These are phyloP conservation scores for Grosmannia serpens DNA, from an alignment of 2,329 filamentous ascomycete genomes.

Conservation along the genomic window DNA sequence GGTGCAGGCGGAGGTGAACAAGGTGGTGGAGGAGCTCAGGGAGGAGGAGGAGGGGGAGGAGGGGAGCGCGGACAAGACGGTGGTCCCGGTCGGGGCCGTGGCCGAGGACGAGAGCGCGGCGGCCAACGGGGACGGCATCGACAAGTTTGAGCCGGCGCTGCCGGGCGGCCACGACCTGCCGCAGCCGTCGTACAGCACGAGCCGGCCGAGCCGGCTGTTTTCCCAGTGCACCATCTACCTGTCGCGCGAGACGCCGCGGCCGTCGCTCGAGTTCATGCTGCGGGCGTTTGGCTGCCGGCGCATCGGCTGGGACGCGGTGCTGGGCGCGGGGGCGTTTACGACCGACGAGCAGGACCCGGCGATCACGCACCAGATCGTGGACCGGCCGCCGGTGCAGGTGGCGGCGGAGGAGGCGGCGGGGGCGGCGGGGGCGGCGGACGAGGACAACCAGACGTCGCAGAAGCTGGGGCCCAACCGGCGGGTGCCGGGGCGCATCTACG, in stretches of 20 bases:
- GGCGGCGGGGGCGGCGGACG: slow-evolving; percentile 20
- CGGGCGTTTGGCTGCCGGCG: slow-evolving; percentile 92
- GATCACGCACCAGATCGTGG: slow-evolving; percentile 95
- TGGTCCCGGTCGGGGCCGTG: slow-evolving; percentile 31
- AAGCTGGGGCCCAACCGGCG: slow-evolving; percentile 53
- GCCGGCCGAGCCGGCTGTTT: slow-evolving; percentile 66
- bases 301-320: slow-evolving; percentile 84
- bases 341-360: slow-evolving; percentile 74
- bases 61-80: slow-evolving; percentile 37
- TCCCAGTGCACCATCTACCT: slow-evolving; percentile 83
- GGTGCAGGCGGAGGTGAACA: slow-evolving; percentile 55
- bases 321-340: slow-evolving; percentile 88
- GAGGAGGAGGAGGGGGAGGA: slow-evolving; percentile 33
- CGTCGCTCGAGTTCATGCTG: slow-evolving; percentile 84
- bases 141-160: slow-evolving; percentile 81
- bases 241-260: slow-evolving; percentile 83
- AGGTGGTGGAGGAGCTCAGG: slow-evolving; percentile 58
- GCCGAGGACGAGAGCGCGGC: slow-evolving; percentile 23
- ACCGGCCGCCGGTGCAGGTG: slow-evolving; percentile 66
- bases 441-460: slow-evolving; percentile 52
- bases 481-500: slow-evolving; percentile 82
- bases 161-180: slow-evolving; percentile 76
- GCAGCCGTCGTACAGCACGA: slow-evolving; percentile 59
- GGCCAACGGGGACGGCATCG: slow-evolving; percentile 49
- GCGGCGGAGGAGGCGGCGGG: slow-evolving; percentile 32